Base-by-base conservation (phyloP, 2,329 filamentous ascomycete species). In the Simplicillium sp. region DNA sequence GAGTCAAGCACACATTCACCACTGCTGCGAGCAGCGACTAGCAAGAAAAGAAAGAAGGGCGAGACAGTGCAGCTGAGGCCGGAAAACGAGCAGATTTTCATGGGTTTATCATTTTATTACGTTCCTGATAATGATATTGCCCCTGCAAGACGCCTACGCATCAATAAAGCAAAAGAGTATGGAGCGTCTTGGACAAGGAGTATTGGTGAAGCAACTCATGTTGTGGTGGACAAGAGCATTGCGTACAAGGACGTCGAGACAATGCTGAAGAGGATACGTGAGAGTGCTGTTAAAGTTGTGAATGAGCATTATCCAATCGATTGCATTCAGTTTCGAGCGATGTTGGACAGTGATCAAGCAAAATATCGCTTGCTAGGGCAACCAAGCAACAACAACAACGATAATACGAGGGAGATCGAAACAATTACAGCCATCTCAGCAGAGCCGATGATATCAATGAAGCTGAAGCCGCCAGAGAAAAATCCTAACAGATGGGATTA, bases 61-160 rank as follows among this genome's bases (percentile, higher is more conserved):
- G 44, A 54, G 1, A 46, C 56, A 2, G 44, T 70, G 16, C 69
- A 67, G 38, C 45, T 67, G 15, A 62, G 73, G 1, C 70, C 76
- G 0, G 70, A 77, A 45, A 55, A 59, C 1, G 60, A 74, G 42
- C 70, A 74, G 48, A 68, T 85, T 5, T 81, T 88, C 54, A 70
- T 64, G 35, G 71, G 63, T 0, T 58, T 84, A n/a, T 57, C 63
- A 0, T 82, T 87, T 48, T 85, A 78, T 61, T 95, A 92, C 56
- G 77, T 94, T 6, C 90, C 88, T 0, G 84, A 92, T 48, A 77
- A 87, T 47, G 82, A 90, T 47, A 72, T 84, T 36, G 76, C 81
- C 28, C 73, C 75, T 11, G 68, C 75, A 7, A 75, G 89, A 32
- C 76, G 75, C 41, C 60, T 80, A 43, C 80, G 85, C 4, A 94